These are phyloP conservation scores for Marasmius tenuissimus DNA, from an alignment of 1,284 basidiomycete genomes.

Conservation along the genomic window DNA sequence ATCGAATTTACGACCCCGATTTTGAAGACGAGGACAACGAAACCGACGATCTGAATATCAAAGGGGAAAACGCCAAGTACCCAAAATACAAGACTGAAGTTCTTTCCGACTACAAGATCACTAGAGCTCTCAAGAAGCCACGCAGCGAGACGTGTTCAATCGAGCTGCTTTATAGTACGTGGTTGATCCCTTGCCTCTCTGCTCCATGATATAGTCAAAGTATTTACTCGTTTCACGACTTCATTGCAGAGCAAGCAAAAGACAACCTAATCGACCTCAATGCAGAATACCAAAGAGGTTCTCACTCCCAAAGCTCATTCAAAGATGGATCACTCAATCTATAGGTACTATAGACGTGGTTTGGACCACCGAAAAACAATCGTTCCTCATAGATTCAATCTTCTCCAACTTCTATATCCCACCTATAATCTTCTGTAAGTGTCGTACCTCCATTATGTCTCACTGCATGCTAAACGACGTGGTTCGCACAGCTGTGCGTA, in stretches of 20 bases:
- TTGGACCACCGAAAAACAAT: slow-evolving; percentile 25
- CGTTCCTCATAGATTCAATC: slow-evolving; percentile 23
- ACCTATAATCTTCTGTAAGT: slow-evolving; percentile 68
- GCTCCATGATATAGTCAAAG: too few relatives aligned
- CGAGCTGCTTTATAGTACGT: background rate
- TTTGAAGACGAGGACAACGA: too few relatives aligned
- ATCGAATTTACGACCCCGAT: too few relatives aligned
- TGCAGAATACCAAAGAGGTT: slow-evolving; percentile 76
- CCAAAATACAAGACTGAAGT: too few relatives aligned
- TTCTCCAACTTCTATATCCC: slow-evolving; percentile 55
- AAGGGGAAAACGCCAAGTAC: too few relatives aligned
- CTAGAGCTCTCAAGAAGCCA: background rate
- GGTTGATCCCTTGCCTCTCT: background rate
- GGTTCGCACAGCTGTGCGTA: slow-evolving; percentile 39
- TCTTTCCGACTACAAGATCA: background rate
- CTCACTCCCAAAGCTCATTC: background rate
- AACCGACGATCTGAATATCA: too few relatives aligned
- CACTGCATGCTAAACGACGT: background rate
- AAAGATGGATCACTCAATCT: background rate
- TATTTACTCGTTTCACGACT: background rate
- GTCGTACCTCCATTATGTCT: background rate
- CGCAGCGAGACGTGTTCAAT: background rate
- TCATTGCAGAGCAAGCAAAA: background rate
- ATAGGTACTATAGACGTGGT: slow-evolving; percentile 20
- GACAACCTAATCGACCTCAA: slow-evolving; percentile 51